Percentiles rank a stretch among this genome's conserved stretches.
Evolutionary conservation across 768 basidiomycete genomes (phyloP).

Genomic region (Suillus clintonianus): DNA sequence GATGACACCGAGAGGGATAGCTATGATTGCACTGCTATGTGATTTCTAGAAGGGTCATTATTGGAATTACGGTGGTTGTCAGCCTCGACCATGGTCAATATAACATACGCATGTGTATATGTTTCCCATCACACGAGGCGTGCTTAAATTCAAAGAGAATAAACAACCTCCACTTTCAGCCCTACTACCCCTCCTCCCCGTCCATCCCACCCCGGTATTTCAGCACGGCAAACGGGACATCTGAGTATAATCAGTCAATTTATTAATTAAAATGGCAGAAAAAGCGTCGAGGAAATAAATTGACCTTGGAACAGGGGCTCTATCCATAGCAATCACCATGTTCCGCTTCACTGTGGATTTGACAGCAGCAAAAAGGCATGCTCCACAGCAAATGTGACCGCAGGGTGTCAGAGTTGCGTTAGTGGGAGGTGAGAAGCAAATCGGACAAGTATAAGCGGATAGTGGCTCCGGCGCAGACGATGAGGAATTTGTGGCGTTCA

Average conservation of each 20-base stretch:
- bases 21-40: not conserved
- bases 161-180: constrained; percentile 42
- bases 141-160: constrained; percentile 20
- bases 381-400: constrained; percentile 77
- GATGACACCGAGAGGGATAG: not conserved
- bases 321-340: constrained; percentile 32
- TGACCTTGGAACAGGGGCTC: constrained; percentile 41
- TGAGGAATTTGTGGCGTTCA: not conserved
- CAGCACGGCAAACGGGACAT: constrained; percentile 72
- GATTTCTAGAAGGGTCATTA: not conserved
- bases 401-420: constrained; percentile 80
- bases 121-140: not conserved
- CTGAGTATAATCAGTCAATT: constrained; percentile 27
- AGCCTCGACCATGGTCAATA: not conserved
- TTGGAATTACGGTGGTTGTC: not conserved
- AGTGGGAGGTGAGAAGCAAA: constrained; percentile 75
- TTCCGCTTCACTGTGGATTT: constrained; percentile 60
- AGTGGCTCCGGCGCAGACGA: constrained; percentile 35
- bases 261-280: not conserved
- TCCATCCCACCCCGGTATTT: constrained; percentile 71
- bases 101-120: not conserved
- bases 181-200: constrained; percentile 69
- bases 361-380: constrained; percentile 74
- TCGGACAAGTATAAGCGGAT: constrained; percentile 73
- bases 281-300: constrained; percentile 14